Evolutionary conservation across 768 basidiomycete genomes (phyloP), one percentile per base, ranked within the genome.

Genomic region (Lactifluus echinatus): DNA sequence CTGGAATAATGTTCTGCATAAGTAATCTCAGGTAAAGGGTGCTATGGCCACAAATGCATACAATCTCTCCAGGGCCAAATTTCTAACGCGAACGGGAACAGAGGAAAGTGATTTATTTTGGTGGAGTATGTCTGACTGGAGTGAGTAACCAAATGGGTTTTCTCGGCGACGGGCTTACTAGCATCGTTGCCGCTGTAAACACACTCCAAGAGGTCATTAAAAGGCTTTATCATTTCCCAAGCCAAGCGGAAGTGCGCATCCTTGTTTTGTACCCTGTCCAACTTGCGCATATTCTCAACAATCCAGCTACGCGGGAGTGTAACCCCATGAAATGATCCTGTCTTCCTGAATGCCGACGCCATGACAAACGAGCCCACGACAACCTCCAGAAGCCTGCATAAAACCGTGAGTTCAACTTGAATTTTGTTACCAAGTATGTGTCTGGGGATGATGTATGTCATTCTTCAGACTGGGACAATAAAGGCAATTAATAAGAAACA

Each of bases 271-370:
- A 63, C 49, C n/a, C 39, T 56, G 5, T 59, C 7, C 2, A 51
- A 26, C 4, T 51, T 50, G 3, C 48, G 53, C 19, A 56, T 8
- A 26, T 57, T 42, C 26, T 50, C 50, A 17, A 65, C 46, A 21
- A 65, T 45, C 64, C 61, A 65, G 50, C 64, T 63, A 7, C 57
- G 60, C 4, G 65, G 65, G 28, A 60, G 57, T 29, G 46, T 51
- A 14, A 56, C 36, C 15, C 44, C 47, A 21, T 56, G 48, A 28
- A 36, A 21, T 23, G 48, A 46, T 36, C 31, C 10, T 0, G 10
- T 24, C 39, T 6, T 39, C 15, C 14, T 48, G 17, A 48, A 50
- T 19, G 52, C n/a, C 42, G 2, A 31, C 23, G 56, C 63, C 37
- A 56, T 56, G 15, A 53, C 21, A 42, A 55, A 43, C 11, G 50